A percentile compares a stretch with the other conserved stretches of the same genome.
These are phyloP conservation scores for Coniochaeta sp. DNA, from an alignment of 2,329 filamentous ascomycete genomes.

Conservation along the genomic window DNA sequence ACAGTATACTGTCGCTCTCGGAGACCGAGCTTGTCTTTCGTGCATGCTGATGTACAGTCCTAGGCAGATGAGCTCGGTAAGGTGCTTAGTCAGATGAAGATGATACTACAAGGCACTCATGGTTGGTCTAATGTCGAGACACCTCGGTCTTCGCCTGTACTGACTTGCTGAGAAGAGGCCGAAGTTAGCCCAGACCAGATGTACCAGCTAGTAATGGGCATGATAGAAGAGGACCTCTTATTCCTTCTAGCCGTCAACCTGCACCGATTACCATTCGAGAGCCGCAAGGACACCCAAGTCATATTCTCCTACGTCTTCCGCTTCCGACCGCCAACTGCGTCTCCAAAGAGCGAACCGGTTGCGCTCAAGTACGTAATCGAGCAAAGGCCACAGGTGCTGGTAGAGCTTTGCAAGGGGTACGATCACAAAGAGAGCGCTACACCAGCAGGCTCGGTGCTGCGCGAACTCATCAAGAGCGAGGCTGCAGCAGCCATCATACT, in stretches of 20 bases:
- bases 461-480: slow-evolving; percentile 85
- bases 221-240: slow-evolving; percentile 85
- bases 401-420: slow-evolving; percentile 84
- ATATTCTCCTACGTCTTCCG: slow-evolving; percentile 94
- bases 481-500: slow-evolving; percentile 84
- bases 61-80: slow-evolving; percentile 84
- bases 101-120: slow-evolving; percentile 85
- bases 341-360: slow-evolving; percentile 65
- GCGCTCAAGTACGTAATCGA: slow-evolving; percentile 85
- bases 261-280: slow-evolving; percentile 85
- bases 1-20: slow-evolving; percentile 1
- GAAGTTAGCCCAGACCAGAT: slow-evolving; percentile 85
- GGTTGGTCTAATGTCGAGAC: slow-evolving; percentile 42
- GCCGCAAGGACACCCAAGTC: slow-evolving; percentile 89
- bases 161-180: slow-evolving; percentile 50
- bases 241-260: slow-evolving; percentile 77
- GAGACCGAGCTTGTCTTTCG: slow-evolving; percentile 4
- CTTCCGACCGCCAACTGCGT: slow-evolving; percentile 66
- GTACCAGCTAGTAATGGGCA: slow-evolving; percentile 72
- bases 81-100: slow-evolving; percentile 83
- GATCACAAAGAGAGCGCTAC: slow-evolving; percentile 86
- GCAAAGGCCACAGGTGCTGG: slow-evolving; percentile 76
- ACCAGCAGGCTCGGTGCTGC: slow-evolving; percentile 79
- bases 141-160: background rate
- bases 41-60: background rate